phyloP scores from a whole-genome alignment of 1,284 basidiomycete genomes.

The Flammula alnicola region DNA sequence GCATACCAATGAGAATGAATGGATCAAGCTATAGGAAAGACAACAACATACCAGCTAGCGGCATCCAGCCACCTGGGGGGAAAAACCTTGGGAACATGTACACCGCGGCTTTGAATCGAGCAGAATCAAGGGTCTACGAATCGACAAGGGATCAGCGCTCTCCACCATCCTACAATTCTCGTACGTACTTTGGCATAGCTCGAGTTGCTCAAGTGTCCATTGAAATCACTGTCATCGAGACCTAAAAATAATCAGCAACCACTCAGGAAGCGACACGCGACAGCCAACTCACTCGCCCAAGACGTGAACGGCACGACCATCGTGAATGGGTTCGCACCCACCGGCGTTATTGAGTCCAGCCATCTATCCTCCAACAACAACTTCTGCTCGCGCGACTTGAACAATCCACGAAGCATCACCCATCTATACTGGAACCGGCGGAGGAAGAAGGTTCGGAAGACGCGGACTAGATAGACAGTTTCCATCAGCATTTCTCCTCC shows the following conservation, averaged over 20 bases:
- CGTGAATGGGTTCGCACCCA: slow-evolving; percentile 63
- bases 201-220: slow-evolving; percentile 77
- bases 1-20: too few relatives aligned
- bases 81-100: slow-evolving; percentile 66
- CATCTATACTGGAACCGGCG: slow-evolving; percentile 41
- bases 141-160: neutral
- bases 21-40: too few relatives aligned
- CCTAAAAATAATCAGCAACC: slow-evolving; percentile 38
- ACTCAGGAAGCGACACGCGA: neutral
- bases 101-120: slow-evolving; percentile 47
- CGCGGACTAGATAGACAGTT: slow-evolving; percentile 48
- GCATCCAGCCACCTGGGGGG: slow-evolving; percentile 68
- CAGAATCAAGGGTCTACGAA: slow-evolving; percentile 45
- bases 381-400: slow-evolving; percentile 44
- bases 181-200: slow-evolving; percentile 69
- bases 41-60: slow-evolving; percentile 61
- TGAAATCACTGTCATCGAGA: slow-evolving; percentile 73
- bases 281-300: slow-evolving; percentile 58
- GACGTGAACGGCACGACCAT: slow-evolving; percentile 42
- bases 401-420: slow-evolving; percentile 43
- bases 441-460: slow-evolving; percentile 54
- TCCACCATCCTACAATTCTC: neutral
- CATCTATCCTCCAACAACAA: slow-evolving; percentile 45
- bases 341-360: slow-evolving; percentile 51
- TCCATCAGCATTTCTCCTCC: slow-evolving; percentile 1